phyloP scores from a whole-genome alignment of 2,329 filamentous ascomycete species.

The Pseudocercospora musae region DNA sequence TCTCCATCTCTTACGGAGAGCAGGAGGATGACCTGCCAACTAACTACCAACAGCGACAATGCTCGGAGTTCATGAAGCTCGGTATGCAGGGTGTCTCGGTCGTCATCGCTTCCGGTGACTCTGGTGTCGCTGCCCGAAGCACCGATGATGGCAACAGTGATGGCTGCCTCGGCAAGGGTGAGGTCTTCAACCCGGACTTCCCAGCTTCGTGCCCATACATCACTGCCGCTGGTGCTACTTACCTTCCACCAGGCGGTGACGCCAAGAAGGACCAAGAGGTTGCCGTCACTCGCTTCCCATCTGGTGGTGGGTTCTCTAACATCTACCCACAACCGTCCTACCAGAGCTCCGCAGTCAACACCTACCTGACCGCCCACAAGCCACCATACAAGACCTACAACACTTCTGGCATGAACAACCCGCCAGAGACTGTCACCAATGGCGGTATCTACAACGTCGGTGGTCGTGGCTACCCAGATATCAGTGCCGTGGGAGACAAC shows the following conservation, averaged over 20 bases:
- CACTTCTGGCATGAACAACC: constrained; percentile 45
- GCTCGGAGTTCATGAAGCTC: neutral
- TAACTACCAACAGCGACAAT: constrained; percentile 1
- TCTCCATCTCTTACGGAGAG: neutral
- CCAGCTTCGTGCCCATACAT: constrained; percentile 37
- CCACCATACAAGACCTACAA: constrained; percentile 36
- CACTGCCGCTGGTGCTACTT: neutral
- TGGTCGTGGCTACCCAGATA: constrained; percentile 44
- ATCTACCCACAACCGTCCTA: constrained; percentile 37
- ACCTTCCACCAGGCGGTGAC: constrained; percentile 14
- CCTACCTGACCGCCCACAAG: constrained; percentile 34
- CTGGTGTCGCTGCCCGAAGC: constrained; percentile 33
- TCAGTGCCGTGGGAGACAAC: constrained; percentile 32
- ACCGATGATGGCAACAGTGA: constrained; percentile 30
- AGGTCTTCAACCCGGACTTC: constrained; percentile 31
- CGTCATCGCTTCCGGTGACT: constrained; percentile 47
- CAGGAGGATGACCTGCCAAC: neutral
- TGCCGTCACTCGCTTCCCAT: constrained; percentile 14
- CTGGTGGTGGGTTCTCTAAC: constrained; percentile 42
- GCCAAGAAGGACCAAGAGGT: constrained; percentile 18
- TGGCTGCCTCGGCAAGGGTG: neutral
- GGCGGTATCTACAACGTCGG: constrained; percentile 27
- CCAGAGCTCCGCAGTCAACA: constrained; percentile 38
- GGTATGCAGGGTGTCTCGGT: constrained; percentile 40
- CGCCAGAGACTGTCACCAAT: constrained; percentile 1